Conservation (phyloP, 2,329 filamentous ascomycete species). For the Dactylellina drechsleri region DNA sequence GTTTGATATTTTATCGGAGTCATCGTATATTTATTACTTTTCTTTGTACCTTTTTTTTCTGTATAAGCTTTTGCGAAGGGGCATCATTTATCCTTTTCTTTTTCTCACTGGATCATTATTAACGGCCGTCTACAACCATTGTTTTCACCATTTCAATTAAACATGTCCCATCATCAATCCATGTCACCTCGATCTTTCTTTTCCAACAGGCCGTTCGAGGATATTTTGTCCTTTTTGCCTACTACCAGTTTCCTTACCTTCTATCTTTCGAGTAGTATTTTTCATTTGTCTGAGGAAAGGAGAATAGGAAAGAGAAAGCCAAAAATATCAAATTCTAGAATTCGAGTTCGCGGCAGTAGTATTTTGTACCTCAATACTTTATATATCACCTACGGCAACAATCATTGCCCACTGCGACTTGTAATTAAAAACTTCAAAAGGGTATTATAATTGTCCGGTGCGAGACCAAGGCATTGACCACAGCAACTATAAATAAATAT, state of each 20-base stretch:
- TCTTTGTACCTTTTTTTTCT: conserved; percentile 20
- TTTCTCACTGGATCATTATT: not conserved
- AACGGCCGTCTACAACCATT: not conserved
- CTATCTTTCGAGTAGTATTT: not conserved
- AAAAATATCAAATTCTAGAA: not conserved
- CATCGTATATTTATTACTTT: conserved; percentile 12
- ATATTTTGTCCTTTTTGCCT: not conserved
- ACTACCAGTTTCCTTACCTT: not conserved
- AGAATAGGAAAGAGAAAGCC: not conserved
- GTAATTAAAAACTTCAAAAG: too few species aligned
- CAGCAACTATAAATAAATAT: too few species aligned
- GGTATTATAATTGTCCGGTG: too few species aligned
- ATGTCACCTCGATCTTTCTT: not conserved
- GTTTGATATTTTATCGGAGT: not conserved
- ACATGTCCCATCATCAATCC: not conserved
- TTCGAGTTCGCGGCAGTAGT: not conserved
- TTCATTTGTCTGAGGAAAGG: conserved; percentile 3
- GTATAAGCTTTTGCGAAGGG: conserved; percentile 6
- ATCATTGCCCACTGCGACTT: too few species aligned
- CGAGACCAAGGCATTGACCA: too few species aligned
- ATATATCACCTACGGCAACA: too few species aligned
- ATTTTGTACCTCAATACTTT: too few species aligned
- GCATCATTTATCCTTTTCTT: conserved; percentile 1
- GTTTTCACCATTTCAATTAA: not conserved
- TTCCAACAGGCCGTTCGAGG: conserved; percentile 7